Conservation (phyloP, 1,284 basidiomycete genomes). For the Leccinum angustisporum region DNA sequence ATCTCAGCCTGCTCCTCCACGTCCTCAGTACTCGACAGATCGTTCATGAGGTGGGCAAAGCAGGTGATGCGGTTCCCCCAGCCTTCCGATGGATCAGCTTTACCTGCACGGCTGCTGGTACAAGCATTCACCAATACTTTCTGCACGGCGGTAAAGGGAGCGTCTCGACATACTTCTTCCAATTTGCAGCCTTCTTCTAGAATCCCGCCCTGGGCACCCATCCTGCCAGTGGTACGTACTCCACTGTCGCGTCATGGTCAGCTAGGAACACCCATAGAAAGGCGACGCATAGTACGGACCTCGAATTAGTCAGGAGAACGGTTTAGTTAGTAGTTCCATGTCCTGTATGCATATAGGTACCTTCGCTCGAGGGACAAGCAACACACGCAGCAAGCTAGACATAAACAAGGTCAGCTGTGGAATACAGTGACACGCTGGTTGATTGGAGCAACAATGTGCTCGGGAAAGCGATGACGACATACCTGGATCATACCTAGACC, state of each 20-base stretch:
- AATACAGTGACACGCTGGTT: too few relatives aligned
- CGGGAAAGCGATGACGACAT: too few relatives aligned
- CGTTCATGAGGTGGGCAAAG: slow-evolving; percentile 29
- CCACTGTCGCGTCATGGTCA: slow-evolving; percentile 25
- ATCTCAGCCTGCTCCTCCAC: slow-evolving; percentile 23
- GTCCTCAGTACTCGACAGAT: slow-evolving; percentile 14
- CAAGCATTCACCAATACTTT: slow-evolving; percentile 24
- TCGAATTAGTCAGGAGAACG: too few relatives aligned
- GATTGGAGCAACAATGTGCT: too few relatives aligned
- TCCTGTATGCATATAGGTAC: too few relatives aligned
- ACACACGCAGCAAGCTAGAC: too few relatives aligned
- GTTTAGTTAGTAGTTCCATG: too few relatives aligned
- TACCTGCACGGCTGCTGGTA: not conserved
- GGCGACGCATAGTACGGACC: too few relatives aligned
- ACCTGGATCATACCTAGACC: too few relatives aligned
- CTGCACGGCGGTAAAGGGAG: slow-evolving; percentile 29
- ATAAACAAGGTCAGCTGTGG: too few relatives aligned
- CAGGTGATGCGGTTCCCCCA: slow-evolving; percentile 32
- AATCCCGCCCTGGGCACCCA: slow-evolving; percentile 37
- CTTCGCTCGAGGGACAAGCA: too few relatives aligned
- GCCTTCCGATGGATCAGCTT: slow-evolving; percentile 20
- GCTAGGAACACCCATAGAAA: too few relatives aligned
- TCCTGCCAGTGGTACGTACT: slow-evolving; percentile 24
- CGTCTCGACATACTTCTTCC: slow-evolving; percentile 33
- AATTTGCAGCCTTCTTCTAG: slow-evolving; percentile 29